Conservation (phyloP, 2,329 filamentous ascomycete species). For the Colletotrichum liaoningense region DNA sequence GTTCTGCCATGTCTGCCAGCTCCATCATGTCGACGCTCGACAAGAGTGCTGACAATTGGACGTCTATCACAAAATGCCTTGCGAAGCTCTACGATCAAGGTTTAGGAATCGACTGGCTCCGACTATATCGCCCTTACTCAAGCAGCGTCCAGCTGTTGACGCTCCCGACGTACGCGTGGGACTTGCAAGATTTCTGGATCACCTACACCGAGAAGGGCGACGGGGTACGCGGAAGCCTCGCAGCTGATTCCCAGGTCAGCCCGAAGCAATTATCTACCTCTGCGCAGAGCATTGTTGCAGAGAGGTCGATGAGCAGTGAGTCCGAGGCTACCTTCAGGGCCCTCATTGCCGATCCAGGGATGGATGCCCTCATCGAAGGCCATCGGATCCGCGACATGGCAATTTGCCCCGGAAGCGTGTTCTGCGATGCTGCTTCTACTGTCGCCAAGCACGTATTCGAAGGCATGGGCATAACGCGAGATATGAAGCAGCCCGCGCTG, state of each 20-base stretch:
- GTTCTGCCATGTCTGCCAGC: neutral
- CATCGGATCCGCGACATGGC: slow-evolving; percentile 3
- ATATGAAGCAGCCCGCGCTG: neutral
- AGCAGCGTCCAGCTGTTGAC: neutral
- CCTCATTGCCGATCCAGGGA: neutral
- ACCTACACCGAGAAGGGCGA: neutral
- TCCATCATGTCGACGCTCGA: slow-evolving; percentile 6
- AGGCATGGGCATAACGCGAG: neutral
- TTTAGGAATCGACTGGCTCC: neutral
- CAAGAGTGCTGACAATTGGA: neutral
- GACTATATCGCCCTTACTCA: neutral
- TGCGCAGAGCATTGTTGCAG: neutral
- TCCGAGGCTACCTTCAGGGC: neutral
- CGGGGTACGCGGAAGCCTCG: too few relatives aligned
- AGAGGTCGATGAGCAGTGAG: neutral
- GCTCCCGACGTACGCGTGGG: slow-evolving; percentile 14
- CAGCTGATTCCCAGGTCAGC: neutral
- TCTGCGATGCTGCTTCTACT: neutral
- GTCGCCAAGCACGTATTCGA: neutral
- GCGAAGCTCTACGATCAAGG: slow-evolving; percentile 1
- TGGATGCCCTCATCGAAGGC: slow-evolving; percentile 7
- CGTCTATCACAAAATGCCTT: neutral
- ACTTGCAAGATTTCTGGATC: slow-evolving; percentile 24
- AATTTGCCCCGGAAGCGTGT: neutral
- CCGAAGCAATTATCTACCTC: neutral